A percentile compares a stretch with the other conserved stretches of the same genome.
These are phyloP conservation scores for Podila minutissima DNA, from an alignment of 192 early-diverging fungal species.

Conservation along the genomic window DNA sequence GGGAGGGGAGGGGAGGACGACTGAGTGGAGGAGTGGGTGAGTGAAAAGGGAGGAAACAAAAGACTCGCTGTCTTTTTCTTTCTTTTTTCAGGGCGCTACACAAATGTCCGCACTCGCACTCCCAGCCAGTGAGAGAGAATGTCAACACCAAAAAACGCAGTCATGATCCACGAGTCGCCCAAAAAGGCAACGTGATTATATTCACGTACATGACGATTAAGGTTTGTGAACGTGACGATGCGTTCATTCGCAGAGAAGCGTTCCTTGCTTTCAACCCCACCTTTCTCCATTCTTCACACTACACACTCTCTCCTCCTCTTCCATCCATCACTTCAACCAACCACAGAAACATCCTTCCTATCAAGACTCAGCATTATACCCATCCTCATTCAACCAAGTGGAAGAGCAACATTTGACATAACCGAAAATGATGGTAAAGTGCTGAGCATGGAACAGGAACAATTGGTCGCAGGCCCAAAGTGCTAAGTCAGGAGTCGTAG, in stretches of 20 bases:
- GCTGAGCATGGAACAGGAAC: no score
- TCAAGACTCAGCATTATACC: no score
- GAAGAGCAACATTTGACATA: no score
- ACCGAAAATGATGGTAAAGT: neutral
- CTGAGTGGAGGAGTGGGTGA: neutral
- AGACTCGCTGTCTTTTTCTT: neutral
- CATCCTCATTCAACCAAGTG: no score
- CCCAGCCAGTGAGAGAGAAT: no score
- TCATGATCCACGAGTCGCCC: neutral
- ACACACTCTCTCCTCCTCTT: neutral
- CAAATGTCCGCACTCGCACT: no score
- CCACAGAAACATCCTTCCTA: no score
- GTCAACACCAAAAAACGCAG: slow-evolving; percentile 3
- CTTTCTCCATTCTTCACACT: neutral
- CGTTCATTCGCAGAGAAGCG: neutral
- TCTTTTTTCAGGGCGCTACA: neutral
- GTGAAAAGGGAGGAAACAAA: neutral
- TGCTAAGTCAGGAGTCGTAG: no score
- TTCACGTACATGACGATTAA: neutral
- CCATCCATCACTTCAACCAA: neutral
- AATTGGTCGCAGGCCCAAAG: neutral
- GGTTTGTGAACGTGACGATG: neutral
- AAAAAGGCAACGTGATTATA: neutral
- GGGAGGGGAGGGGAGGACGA: slow-evolving; percentile 1
- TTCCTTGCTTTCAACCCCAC: neutral